Evolutionary conservation across 768 basidiomycete genomes (phyloP).

Genomic region (Tricholoma bakamatsutake): DNA sequence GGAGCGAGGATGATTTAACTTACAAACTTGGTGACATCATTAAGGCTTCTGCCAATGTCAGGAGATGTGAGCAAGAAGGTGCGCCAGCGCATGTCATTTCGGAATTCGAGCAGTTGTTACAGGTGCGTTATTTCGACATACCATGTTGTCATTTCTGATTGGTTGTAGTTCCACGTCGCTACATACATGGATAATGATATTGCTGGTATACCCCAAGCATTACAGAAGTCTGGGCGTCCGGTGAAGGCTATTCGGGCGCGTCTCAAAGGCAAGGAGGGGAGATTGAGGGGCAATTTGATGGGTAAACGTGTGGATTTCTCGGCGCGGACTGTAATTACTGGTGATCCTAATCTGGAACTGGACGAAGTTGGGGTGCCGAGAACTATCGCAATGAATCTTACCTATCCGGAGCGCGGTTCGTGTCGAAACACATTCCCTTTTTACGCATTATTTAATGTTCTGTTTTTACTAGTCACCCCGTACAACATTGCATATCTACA

Average conservation of each 20-base stretch:
- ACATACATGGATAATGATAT: slow-evolving; percentile 99
- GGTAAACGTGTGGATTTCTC: slow-evolving; percentile 99
- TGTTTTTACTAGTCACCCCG: slow-evolving; percentile 67
- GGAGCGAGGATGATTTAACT: slow-evolving; percentile 97
- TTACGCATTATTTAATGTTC: slow-evolving; percentile 5
- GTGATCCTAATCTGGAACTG: slow-evolving; percentile 93
- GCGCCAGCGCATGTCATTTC: slow-evolving; percentile 93
- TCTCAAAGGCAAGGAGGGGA: slow-evolving; percentile 97
- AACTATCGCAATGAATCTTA: slow-evolving; percentile 96
- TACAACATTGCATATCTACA: slow-evolving; percentile 95
- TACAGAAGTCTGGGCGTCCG: slow-evolving; percentile 96
- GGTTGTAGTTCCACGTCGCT: slow-evolving; percentile 86
- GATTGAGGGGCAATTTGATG: slow-evolving; percentile 97
- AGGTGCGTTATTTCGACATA: slow-evolving; percentile 40
- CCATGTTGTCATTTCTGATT: slow-evolving; percentile 5
- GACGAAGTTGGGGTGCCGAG: slow-evolving; percentile 96
- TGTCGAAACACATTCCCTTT: background rate
- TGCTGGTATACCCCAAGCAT: slow-evolving; percentile 93
- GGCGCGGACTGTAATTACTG: slow-evolving; percentile 97
- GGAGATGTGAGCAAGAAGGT: slow-evolving; percentile 92
- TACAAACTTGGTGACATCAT: slow-evolving; percentile 97
- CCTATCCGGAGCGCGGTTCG: slow-evolving; percentile 92
- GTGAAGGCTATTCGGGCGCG: slow-evolving; percentile 98
- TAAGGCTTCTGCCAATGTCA: slow-evolving; percentile 89
- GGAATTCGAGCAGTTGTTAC: slow-evolving; percentile 93